A percentile compares a stretch with the other conserved stretches of the same genome.
phyloP scores from a whole-genome alignment of 495 filamentous ascomycete species.

The Penicillium samsonianum region DNA sequence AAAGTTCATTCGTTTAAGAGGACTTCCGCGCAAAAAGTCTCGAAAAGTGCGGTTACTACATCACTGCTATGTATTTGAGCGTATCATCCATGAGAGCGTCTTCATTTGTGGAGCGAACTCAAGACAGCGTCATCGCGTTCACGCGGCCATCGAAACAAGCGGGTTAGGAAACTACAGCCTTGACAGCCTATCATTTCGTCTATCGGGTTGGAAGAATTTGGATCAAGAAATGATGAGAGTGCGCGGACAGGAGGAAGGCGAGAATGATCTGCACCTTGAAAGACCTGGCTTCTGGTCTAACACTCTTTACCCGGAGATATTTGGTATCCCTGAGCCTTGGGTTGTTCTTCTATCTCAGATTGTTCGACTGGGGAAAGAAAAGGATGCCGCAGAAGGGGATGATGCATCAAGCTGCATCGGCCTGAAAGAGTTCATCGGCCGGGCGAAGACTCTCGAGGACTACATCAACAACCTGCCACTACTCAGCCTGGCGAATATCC shows the following conservation, averaged over 20 bases:
- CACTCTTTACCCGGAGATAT: slow-evolving; percentile 32
- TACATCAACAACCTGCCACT: slow-evolving; percentile 22
- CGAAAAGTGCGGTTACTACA: slow-evolving; percentile 32
- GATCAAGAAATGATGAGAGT: slow-evolving; percentile 28
- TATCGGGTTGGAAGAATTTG: slow-evolving; percentile 25
- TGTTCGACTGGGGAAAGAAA: slow-evolving; percentile 31
- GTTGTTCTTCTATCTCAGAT: slow-evolving; percentile 26
- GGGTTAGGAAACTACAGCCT: slow-evolving; percentile 22
- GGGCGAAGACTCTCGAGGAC: slow-evolving; percentile 27
- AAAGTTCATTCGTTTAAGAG: slow-evolving; percentile 27
- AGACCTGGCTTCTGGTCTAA: slow-evolving; percentile 27
- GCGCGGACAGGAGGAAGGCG: slow-evolving; percentile 23
- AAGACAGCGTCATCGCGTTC: slow-evolving; percentile 16
- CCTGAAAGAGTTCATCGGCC: slow-evolving; percentile 23
- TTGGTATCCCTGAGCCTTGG: slow-evolving; percentile 32
- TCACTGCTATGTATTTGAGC: slow-evolving; percentile 34
- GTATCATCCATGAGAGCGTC: slow-evolving; percentile 35
- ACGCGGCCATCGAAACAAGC: slow-evolving; percentile 19
- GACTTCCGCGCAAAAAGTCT: slow-evolving; percentile 28
- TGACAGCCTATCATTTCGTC: slow-evolving; percentile 28
- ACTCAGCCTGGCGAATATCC: slow-evolving; percentile 17
- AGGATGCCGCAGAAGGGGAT: slow-evolving; percentile 21
- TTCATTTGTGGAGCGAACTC: slow-evolving; percentile 25
- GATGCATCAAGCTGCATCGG: slow-evolving; percentile 10
- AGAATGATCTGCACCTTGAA: slow-evolving; percentile 34